Conservation (phyloP, 495 filamentous ascomycete species). For the Aspergillus sclerotiicarbonarius region DNA sequence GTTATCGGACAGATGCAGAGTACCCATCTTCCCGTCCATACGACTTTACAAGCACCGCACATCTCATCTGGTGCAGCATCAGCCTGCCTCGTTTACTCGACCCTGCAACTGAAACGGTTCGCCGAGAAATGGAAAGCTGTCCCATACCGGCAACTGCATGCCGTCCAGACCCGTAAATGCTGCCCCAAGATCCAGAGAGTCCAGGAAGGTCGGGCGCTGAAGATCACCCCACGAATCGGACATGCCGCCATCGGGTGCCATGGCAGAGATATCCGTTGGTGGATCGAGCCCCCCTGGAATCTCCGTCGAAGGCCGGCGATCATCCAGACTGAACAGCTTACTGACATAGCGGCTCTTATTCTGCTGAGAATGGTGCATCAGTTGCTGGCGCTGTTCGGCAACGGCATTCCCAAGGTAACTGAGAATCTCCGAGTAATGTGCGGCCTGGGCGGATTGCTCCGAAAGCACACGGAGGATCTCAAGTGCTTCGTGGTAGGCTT, state of each 20-base stretch:
- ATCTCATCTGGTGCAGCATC: not conserved
- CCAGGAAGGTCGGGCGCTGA: not conserved
- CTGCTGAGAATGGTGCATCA: constrained; percentile 28
- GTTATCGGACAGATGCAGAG: too few species aligned
- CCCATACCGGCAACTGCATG: constrained; percentile 36
- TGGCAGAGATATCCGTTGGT: constrained; percentile 1
- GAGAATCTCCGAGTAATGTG: constrained; percentile 38
- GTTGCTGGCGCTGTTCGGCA: constrained; percentile 31
- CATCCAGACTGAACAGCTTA: constrained; percentile 36
- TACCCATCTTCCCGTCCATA: too few species aligned
- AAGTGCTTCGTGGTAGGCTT: constrained; percentile 32
- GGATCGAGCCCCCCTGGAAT: constrained; percentile 3
- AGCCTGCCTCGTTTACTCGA: not conserved
- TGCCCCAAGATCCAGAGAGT: constrained; percentile 21
- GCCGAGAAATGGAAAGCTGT: constrained; percentile 32
- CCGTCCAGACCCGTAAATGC: constrained; percentile 30
- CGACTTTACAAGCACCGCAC: too few species aligned
- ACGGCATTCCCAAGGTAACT: constrained; percentile 33
- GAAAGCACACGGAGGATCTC: constrained; percentile 33
- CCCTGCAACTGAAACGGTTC: not conserved
- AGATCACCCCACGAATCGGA: constrained; percentile 20
- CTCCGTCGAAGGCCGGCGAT: constrained; percentile 4
- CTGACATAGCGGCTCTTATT: constrained; percentile 36
- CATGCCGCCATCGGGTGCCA: constrained; percentile 8
- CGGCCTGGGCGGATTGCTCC: constrained; percentile 39